Evolutionary conservation across 805 yeast genomes (phyloP), one percentile per base, ranked within the genome.

Genomic region (Myxozyma sirexii): DNA sequence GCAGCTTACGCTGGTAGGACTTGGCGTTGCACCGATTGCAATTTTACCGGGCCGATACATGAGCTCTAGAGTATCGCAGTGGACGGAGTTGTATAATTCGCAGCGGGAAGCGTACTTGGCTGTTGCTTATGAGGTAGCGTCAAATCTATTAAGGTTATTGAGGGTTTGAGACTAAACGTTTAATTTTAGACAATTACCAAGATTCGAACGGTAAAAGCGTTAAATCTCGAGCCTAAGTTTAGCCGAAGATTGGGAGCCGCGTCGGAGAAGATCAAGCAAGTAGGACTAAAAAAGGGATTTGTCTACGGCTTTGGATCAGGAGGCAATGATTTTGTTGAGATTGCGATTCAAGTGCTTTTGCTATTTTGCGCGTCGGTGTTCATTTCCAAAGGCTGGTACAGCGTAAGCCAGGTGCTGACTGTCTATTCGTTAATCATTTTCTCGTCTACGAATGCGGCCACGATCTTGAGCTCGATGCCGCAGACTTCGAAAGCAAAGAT

Each of bases 1-100:
- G 98, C 88, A 86, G 68, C 75, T 94, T 43, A 82, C 97, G 1
- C 74, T 93, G 8, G 94, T 90, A 1, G 96, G 96, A 1, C 67
- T 92, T 10, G 80, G 96, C 0, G 77, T 91, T 71, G 79, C 88
- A 13, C 96, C 97, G 0, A 63, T 84, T 12, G 83, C 88, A 52
- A 67, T 82, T 0, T 26, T 82, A 0, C 68, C 84, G 1, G 81
- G 92, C 1, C 72, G 76, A 0, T 46, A 77, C 0, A 89, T 84
- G 71, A 83, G 88, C 5, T 60, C 69, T 0, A 52, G 83, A 2
- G 72, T 86, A 33, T 84, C 81, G 60, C 71, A 64, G 8, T 79
- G 79, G 63, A 97, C 92, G 71, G 79, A 82, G 21, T 64, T 65
- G 0, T 89, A 89, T 68, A 87, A 87, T 66, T 76, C 77, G 12